Evolutionary conservation across 1,139 yeast species (phyloP), one percentile per base, ranked within the genome.

Genomic region (Kurtzmaniella natalensis): DNA sequence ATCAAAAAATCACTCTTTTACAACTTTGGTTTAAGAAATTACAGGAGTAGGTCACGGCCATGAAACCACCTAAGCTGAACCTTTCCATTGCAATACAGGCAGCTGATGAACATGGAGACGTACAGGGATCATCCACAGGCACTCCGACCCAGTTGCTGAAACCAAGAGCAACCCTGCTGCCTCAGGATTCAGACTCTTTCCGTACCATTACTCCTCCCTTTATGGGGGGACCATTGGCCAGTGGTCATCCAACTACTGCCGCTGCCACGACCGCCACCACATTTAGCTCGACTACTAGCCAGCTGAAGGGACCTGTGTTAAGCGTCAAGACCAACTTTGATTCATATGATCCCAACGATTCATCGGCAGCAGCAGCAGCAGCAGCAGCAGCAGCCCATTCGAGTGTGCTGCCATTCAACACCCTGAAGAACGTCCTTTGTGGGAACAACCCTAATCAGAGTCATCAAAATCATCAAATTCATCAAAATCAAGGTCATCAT

Each of bases 51-150:
- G n/a, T n/a, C n/a, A n/a, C n/a, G n/a, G n/a, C 17, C 11, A 26
- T 26, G 29, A 45, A 45, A 34, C 46, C 57, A 28, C 66, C 59
- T 27, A 65, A 60, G 44, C 68, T 73, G 18, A 68, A 69, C 45
- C 54, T 69, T 36, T 67, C 74, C 30, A 52, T 69, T 38, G 74
- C 74, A 35, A 67, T 69, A 33, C 66, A 68, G 44, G 61, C 66
- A 43, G 73, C 72, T 25, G 74, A 67, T 42, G 45, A 33, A 44
- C 46, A 32, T 26, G 29, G 29, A 10, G 26, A 21, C 18, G 32
- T 26, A 6, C 29, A 26, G 21, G 21, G 21, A 3, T 10, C 29
- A 8, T 14, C 19, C 14, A 14, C 28, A 4, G 20, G 8, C 5
- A 17, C 29, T 10, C 11, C 29, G n/a, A n/a, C 8, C 9, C 26